phyloP scores from a whole-genome alignment of 169 alveolate genomes.

The Eimeria necatrix region DNA sequence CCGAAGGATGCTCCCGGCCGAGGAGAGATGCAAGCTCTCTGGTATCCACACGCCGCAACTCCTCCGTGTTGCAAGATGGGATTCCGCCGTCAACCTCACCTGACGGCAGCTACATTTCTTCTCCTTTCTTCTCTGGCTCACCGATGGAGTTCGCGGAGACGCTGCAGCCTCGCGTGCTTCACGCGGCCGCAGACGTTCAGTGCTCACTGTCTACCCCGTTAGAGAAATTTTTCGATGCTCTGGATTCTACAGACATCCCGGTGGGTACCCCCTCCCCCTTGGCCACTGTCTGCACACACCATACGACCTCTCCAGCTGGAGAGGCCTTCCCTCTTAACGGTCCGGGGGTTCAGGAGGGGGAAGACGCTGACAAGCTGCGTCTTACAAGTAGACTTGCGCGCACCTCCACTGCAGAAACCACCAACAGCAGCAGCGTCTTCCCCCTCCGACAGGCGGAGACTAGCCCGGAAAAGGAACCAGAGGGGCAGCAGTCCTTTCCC shows the following conservation, averaged over 20 bases:
- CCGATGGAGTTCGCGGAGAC: conserved; percentile 20
- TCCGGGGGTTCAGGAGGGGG: neutral
- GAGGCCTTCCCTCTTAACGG: conserved; percentile 35
- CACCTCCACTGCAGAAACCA: neutral
- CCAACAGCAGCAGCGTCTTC: neutral
- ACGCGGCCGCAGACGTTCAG: neutral
- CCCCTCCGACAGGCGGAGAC: neutral
- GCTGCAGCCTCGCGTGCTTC: neutral
- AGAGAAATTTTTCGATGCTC: neutral
- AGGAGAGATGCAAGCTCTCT: neutral
- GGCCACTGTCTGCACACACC: conserved; percentile 18
- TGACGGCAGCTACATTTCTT: conserved; percentile 29
- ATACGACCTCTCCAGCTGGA: conserved; percentile 7
- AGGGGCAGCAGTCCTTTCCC: neutral
- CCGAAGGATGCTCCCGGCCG: neutral
- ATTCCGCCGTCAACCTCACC: neutral
- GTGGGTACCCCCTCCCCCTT: neutral
- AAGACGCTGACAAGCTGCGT: neutral
- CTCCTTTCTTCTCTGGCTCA: conserved; percentile 19
- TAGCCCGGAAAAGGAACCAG: neutral
- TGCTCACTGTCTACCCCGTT: conserved; percentile 22
- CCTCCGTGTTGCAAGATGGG: neutral
- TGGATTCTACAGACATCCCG: neutral
- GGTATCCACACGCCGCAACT: neutral
- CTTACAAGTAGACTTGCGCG: neutral